A percentile compares a stretch with the other conserved stretches of the same genome.
Evolutionary conservation across 73 alveolate genomes (phyloP).

Genomic region (Uronychia setigera): DNA sequence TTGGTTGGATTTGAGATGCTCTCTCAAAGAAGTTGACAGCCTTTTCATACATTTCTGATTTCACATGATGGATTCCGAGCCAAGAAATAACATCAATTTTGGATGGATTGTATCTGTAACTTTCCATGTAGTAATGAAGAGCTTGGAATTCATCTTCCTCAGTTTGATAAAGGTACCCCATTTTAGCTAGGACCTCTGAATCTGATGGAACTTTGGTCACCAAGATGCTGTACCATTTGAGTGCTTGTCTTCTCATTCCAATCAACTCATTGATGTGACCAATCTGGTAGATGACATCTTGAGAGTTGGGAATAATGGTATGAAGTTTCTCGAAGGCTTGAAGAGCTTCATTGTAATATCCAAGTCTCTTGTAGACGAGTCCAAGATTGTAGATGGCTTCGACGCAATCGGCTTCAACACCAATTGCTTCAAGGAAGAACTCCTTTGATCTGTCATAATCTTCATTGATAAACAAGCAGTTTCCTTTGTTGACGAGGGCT

Average conservation of each 20-base stretch:
- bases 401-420: slow-evolving; percentile 99
- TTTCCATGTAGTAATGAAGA: slow-evolving; percentile 98
- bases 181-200: slow-evolving; percentile 91
- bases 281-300: slow-evolving; percentile 96
- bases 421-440: slow-evolving; percentile 99
- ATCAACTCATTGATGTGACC: slow-evolving; percentile 96
- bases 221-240: slow-evolving; percentile 94
- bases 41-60: slow-evolving; percentile 94
- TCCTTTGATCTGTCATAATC: slow-evolving; percentile 99
- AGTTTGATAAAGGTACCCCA: slow-evolving; percentile 94
- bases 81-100: slow-evolving; percentile 94
- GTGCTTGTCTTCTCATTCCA: slow-evolving; percentile 95
- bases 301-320: slow-evolving; percentile 95
- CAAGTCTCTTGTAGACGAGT: slow-evolving; percentile 90
- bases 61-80: slow-evolving; percentile 95
- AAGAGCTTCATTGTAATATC: slow-evolving; percentile 89
- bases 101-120: slow-evolving; percentile 95
- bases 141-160: slow-evolving; percentile 87
- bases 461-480: slow-evolving; percentile 97
- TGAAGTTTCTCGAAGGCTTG: slow-evolving; percentile 99
- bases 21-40: slow-evolving; percentile 97
- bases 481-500: slow-evolving; percentile 99
- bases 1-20: slow-evolving; percentile 98
- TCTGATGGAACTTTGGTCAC: slow-evolving; percentile 94
- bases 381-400: slow-evolving; percentile 99